Percentiles rank a stretch among this genome's conserved stretches.
Evolutionary conservation across 2,329 filamentous ascomycete species (phyloP).

Genomic region (Basipetospora chlamydospora): DNA sequence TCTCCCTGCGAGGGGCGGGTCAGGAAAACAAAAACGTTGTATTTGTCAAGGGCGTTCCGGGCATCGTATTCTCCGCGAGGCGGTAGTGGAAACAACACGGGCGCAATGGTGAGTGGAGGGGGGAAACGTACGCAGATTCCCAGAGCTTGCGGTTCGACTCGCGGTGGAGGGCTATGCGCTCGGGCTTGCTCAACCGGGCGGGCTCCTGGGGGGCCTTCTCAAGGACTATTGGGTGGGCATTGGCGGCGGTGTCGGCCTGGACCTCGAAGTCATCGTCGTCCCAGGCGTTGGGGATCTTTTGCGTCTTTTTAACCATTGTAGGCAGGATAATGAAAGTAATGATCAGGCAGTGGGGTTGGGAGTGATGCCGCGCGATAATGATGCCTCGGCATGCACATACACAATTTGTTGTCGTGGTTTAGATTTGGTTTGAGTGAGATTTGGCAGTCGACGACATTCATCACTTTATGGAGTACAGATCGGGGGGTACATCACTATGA

Average conservation of each 20-base stretch:
- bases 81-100: too few species aligned
- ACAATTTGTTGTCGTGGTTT: too few species aligned
- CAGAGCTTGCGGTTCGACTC: constrained; percentile 77
- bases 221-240: constrained; percentile 18
- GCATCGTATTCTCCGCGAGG: too few species aligned
- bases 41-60: too few species aligned
- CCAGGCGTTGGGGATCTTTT: constrained; percentile 60
- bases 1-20: constrained; percentile 40
- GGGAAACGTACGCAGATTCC: constrained; percentile 61
- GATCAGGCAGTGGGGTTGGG: too few species aligned
- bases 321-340: too few species aligned
- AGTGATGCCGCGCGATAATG: too few species aligned
- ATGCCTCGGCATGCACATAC: too few species aligned
- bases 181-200: constrained; percentile 47
- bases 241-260: constrained; percentile 47
- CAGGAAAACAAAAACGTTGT: not conserved
- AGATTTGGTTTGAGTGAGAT: too few species aligned
- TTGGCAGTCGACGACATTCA: too few species aligned
- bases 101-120: not conserved
- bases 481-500: too few species aligned
- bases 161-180: constrained; percentile 64
- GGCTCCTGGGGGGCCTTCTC: constrained; percentile 19
- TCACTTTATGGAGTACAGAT: too few species aligned
- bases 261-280: constrained; percentile 82
- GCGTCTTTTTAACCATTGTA: not conserved